Base-by-base conservation (phyloP, 208 protist genomes). In the Acanthamoeba royreba region DNA sequence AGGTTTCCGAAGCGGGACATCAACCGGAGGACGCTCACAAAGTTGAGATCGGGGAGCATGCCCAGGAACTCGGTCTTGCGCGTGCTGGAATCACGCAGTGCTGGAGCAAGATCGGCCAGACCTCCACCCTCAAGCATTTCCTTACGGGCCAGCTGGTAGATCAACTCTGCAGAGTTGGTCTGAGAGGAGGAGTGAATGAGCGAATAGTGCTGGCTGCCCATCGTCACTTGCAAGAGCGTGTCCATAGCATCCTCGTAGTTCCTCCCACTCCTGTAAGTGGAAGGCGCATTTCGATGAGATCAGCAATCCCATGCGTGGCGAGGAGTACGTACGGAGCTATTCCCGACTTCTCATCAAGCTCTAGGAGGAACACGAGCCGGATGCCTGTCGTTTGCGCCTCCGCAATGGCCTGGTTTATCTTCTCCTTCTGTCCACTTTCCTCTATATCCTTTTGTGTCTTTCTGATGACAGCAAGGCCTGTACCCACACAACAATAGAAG, bases 231-330 rank as follows among this genome's bases (percentile, higher is more conserved):
- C 25, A 87, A 4, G 31, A 87, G 79, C 46, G 79, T 28, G 15
- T 87, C 79, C 79, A 87, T 87, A n/a, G 79, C 47, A 11, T 87
- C 79, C 15, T 55, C 79, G 49, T 63, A 87, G 43, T 87, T 52
- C 17, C 49, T 8, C 42, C 79, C 79, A 2, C 25, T 19, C 0
- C 79, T 87, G 43, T 11, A 79, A 79, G n/a, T 13, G 17, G 28
- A n/a, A n/a, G n/a, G n/a, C n/a, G n/a, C n/a, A 79, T 13, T 40
- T 43, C 13, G 66, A 17, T 11, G 17, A 79, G 13, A n/a, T 79
- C 13, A 43, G 35, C 17, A 40, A 43, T 31, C 17, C 13, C 11
- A n/a, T n/a, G n/a, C n/a, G n/a, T 17, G 42, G 79, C 9, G n/a
- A 8, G 45, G 28, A 42, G 79, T 8, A 87, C 43, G 5, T 87